Evolutionary conservation across 371 early-diverging fungal species (phyloP), one percentile per base, ranked within the genome.

Genomic region (Mucor lusitanicus): DNA sequence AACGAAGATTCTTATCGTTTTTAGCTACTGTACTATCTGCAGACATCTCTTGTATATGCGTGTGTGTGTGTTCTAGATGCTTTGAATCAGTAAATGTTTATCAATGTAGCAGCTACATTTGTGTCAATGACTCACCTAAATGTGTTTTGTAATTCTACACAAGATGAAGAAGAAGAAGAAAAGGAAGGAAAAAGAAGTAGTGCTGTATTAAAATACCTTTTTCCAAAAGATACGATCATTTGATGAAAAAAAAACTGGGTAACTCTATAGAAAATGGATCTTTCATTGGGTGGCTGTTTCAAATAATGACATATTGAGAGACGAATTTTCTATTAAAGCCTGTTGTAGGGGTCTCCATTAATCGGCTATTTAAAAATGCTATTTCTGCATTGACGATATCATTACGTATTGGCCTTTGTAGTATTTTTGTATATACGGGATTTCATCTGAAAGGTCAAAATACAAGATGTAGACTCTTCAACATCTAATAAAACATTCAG

Each of bases 1-100:
- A 86, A 25, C 95, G 90, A 57, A 82, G 76, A 46, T 80, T 75
- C 40, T 73, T 76, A 32, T 76, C 70, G 25, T 73, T 67, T 64
- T 68, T 60, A 23, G 63, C 48, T 35, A 63, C 63, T 33, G 54
- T 63, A 30, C 30, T 64, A 53, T 69, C 69, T 15, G 61, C 42
- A 39, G 67, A 54, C 64, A 69, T 69, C 15, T 50, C 42, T 37
- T 61, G 13, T 44, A n/a, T 19, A 9, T 23, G 6, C 6, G 7
- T 9, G 50, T 12, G 8, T 50, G 25, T 23, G 5, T 50, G 12
- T 12, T 42, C 23, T 63, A 35, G 55, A 25, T 32, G 17, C 21
- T 25, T 27, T 28, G 28, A 25, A 7, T 53, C 9, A 48, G 23
- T 48, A 48, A 28, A 33, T n/a, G 33, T 33, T 37, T 37, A 13